Percentiles rank a stretch among this genome's conserved stretches.
Conservation (phyloP, 1,139 yeast genomes). For the Citeromyces siamensis region DNA sequence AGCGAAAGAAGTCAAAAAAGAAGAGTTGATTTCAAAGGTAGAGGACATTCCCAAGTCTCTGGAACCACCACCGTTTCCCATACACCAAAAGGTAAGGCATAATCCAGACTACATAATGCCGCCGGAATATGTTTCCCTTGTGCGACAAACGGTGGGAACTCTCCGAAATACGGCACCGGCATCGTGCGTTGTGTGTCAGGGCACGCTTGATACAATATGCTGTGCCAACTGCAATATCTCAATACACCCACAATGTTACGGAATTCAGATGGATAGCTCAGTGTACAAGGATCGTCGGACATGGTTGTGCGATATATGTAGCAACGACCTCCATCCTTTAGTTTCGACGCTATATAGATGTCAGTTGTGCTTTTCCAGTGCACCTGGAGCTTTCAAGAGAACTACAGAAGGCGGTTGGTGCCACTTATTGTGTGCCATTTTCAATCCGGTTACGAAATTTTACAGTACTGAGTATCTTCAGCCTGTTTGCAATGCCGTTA, state of each 20-base stretch:
- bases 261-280: constrained; percentile 16
- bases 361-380: constrained; percentile 48
- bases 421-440: constrained; percentile 66
- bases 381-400: constrained; percentile 65
- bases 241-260: constrained; percentile 67
- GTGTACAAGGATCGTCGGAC: constrained; percentile 16
- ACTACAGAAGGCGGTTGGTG: constrained; percentile 68
- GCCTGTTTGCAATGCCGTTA: constrained; percentile 21
- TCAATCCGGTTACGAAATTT: constrained; percentile 31
- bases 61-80: background rate
- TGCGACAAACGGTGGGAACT: too few relatives aligned
- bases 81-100: background rate
- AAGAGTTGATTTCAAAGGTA: background rate
- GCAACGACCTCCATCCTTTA: constrained; percentile 54
- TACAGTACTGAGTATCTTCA: constrained; percentile 28
- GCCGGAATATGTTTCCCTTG: background rate
- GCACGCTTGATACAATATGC: constrained; percentile 24
- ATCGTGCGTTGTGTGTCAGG: constrained; percentile 39
- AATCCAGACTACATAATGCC: constrained; percentile 2
- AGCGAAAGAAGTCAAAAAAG: background rate
- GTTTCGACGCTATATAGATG: constrained; percentile 53
- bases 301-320: constrained; percentile 83
- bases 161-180: constrained; percentile 3
- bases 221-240: constrained; percentile 63
- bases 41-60: background rate